Percentiles rank a stretch among this genome's conserved stretches.
Evolutionary conservation across 306 rosid genomes (phyloP).

Genomic region (Bauhinia variegata): DNA sequence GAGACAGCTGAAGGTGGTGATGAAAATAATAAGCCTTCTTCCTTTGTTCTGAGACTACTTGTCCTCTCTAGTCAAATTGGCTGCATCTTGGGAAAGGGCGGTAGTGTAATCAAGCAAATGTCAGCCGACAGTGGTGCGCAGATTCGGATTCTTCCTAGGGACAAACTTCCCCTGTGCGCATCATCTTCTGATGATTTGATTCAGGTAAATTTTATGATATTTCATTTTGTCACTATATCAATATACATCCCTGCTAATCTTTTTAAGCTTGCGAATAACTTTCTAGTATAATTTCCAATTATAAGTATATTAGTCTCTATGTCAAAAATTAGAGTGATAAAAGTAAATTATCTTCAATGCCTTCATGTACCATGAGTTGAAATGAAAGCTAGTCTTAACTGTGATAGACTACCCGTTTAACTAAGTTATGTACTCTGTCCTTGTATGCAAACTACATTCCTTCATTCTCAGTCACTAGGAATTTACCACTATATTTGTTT

Average conservation of each 20-base stretch:
- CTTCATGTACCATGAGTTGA: not conserved
- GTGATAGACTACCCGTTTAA: too few relatives aligned
- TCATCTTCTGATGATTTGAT: slow-evolving; percentile 70
- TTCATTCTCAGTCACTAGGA: not conserved
- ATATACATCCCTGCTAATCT: not conserved
- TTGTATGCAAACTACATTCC: not conserved
- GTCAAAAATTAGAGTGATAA: not conserved
- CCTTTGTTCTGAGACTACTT: slow-evolving; percentile 62
- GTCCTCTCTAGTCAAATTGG: slow-evolving; percentile 85
- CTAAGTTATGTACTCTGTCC: not conserved
- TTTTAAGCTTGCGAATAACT: too few relatives aligned
- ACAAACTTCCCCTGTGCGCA: slow-evolving; percentile 77
- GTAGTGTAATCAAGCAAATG: slow-evolving; percentile 84
- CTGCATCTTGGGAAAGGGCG: slow-evolving; percentile 90
- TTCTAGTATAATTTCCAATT: not conserved
- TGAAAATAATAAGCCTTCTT: slow-evolving; percentile 47
- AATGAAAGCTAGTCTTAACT: too few relatives aligned
- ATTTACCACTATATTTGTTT: not conserved
- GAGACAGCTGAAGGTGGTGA: slow-evolving; percentile 51
- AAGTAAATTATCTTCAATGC: not conserved
- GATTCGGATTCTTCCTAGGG: slow-evolving; percentile 81
- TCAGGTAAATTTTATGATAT: slow-evolving; percentile 61
- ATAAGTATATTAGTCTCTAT: not conserved
- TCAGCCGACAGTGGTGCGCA: slow-evolving; percentile 90
- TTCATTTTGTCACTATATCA: not conserved